A percentile compares a stretch with the other conserved stretches of the same genome.
Conservation (phyloP, 805 yeast genomes). For the Suhomyces sp. region DNA sequence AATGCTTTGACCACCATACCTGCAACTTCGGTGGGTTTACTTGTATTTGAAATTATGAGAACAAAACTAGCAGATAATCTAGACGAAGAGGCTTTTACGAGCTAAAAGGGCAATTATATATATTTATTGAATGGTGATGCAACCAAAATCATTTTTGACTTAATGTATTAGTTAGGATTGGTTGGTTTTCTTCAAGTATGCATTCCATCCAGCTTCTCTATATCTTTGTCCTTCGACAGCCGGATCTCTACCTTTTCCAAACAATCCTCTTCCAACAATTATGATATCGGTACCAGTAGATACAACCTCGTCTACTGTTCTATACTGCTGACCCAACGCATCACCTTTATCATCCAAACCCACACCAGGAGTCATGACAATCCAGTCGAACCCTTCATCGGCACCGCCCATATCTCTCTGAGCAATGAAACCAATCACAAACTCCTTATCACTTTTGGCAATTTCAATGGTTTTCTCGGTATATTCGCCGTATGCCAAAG, state of each 20-base stretch:
- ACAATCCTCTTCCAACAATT: constrained; percentile 97
- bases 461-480: constrained; percentile 85
- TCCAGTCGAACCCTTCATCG: constrained; percentile 89
- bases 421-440: constrained; percentile 96
- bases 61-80: constrained; percentile 34
- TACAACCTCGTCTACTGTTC: constrained; percentile 85
- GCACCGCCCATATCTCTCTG: constrained; percentile 83
- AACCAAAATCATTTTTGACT: background rate
- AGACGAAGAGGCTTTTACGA: constrained; percentile 18
- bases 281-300: constrained; percentile 88
- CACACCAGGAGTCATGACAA: constrained; percentile 97
- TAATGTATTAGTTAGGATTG: background rate
- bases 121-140: background rate
- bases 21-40: constrained; percentile 80
- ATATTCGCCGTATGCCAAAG: constrained; percentile 90
- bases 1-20: constrained; percentile 79
- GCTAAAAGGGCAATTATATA: background rate
- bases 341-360: constrained; percentile 97
- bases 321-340: constrained; percentile 91
- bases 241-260: constrained; percentile 93
- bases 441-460: constrained; percentile 75
- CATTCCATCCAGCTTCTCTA: constrained; percentile 92
- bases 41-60: constrained; percentile 82
- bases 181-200: constrained; percentile 53
- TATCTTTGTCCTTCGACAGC: constrained; percentile 83